Evolutionary conservation across 768 basidiomycete genomes (phyloP), one percentile per base, ranked within the genome.

Genomic region (Grammothele lineata): DNA sequence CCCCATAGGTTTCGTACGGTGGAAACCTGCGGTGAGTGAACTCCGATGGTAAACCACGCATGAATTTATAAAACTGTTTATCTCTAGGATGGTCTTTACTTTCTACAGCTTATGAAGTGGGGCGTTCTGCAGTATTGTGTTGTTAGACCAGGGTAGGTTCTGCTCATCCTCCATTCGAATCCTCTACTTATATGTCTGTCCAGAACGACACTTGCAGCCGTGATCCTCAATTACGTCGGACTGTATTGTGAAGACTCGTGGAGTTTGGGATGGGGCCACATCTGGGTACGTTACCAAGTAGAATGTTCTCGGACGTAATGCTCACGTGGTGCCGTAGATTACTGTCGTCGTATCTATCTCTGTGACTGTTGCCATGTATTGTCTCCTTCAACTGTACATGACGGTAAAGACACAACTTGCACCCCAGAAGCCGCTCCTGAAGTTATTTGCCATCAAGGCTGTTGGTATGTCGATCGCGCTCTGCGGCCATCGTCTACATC

Each of bases 321-420:
- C 45, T 48, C 2, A 45, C 2, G 26, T 1, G 19, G 11, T 2
- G 21, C 17, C 6, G 23, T 46, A 84, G 83, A 80, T 85, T 48
- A 70, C 72, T 3, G 58, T 75, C 27, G 65, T 84, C 36, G 76
- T 87, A 32, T 85, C 85, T 2, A 56, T 84, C 30, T 87, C 85
- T 0, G 86, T 91, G 15, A 76, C 85, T 0, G 59, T 88, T 43
- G 84, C 85, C 25, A 87, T 88, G 85, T 90, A 85, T 61, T 85
- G 83, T 59, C 63, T 86, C 47, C 66, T 90, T 18, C 87, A 89
- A 59, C 66, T 91, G 15, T 87, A 85, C 56, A 53, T 86, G 7
- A 64, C 77, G 0, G 70, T 88, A 14, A 64, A 78, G 6, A 63
- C 62, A 11, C 67, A 78, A 36, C 68, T 90, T n/a, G 66, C 72